phyloP scores from a whole-genome alignment of 345 rosid genomes.

The Camelina neglecta region DNA sequence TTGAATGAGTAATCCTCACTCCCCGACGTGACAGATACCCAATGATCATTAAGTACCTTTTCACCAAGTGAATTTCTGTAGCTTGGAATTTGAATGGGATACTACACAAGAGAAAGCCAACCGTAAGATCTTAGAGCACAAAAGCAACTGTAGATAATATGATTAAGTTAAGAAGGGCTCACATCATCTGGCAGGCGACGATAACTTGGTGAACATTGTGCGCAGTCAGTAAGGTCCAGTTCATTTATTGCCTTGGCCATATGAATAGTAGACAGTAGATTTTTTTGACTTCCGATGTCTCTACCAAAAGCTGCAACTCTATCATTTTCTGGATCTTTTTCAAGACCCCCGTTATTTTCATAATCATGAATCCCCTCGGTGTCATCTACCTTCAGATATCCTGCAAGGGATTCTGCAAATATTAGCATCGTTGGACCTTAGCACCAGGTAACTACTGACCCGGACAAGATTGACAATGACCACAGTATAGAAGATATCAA shows the following conservation, averaged over 20 bases:
- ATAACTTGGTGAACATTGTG: slow-evolving; percentile 93
- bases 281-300: slow-evolving; percentile 65
- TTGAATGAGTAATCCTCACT: slow-evolving; percentile 99
- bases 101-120: slow-evolving; percentile 58
- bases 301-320: slow-evolving; percentile 46
- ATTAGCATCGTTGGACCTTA: slow-evolving; percentile 36
- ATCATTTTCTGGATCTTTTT: slow-evolving; percentile 66
- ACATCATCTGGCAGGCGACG: slow-evolving; percentile 91
- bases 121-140: slow-evolving; percentile 9
- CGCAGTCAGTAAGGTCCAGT: slow-evolving; percentile 90
- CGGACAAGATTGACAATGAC: slow-evolving; percentile 22
- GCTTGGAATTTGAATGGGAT: slow-evolving; percentile 81
- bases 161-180: slow-evolving; percentile 40
- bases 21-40: slow-evolving; percentile 99
- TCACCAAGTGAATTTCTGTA: slow-evolving; percentile 81
- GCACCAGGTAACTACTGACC: slow-evolving; percentile 3
- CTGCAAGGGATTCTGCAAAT: slow-evolving; percentile 56
- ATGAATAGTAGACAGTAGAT: slow-evolving; percentile 61
- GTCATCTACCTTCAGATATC: slow-evolving; percentile 70
- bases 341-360: slow-evolving; percentile 65
- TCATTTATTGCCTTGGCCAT: slow-evolving; percentile 84
- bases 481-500: neutral
- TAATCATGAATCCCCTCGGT: slow-evolving; percentile 63
- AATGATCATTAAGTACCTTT: slow-evolving; percentile 89
- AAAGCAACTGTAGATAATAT: neutral